Conservation (phyloP, 1,139 yeast genomes). For the Zygoascus meyerae region DNA sequence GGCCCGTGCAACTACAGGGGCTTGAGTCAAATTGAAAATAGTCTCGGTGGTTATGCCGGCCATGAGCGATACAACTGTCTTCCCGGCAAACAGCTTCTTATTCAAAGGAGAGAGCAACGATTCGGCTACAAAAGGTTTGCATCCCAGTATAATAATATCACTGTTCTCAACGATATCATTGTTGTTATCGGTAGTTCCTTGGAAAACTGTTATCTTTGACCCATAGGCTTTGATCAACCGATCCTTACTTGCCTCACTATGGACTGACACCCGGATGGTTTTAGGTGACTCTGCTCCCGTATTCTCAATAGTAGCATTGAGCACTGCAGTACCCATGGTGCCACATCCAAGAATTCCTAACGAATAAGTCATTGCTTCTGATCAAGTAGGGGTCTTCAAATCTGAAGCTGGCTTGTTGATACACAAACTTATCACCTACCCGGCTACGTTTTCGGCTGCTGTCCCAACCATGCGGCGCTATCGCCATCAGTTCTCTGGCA, state of each 20-base stretch:
- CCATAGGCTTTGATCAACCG: slow-evolving; percentile 43
- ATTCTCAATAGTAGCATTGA: slow-evolving; percentile 60
- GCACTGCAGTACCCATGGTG: slow-evolving; percentile 94
- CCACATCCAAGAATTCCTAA: slow-evolving; percentile 88
- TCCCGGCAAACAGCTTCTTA: slow-evolving; percentile 44
- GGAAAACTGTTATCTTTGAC: slow-evolving; percentile 48
- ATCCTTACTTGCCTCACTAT: slow-evolving; percentile 46
- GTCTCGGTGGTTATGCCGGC: slow-evolving; percentile 89
- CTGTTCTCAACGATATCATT: slow-evolving; percentile 55
- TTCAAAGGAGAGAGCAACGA: slow-evolving; percentile 43
- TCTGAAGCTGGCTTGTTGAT: too few species aligned
- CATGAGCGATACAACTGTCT: slow-evolving; percentile 71
- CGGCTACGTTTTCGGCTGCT: too few species aligned
- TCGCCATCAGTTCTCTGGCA: too few species aligned
- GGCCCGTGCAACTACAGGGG: slow-evolving; percentile 61
- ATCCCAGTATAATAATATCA: slow-evolving; percentile 70
- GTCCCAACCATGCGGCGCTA: too few species aligned
- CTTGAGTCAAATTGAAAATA: slow-evolving; percentile 40
- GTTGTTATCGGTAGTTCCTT: slow-evolving; percentile 41
- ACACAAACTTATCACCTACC: too few species aligned
- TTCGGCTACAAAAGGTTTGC: slow-evolving; percentile 77
- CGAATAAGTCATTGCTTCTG: slow-evolving; percentile 42
- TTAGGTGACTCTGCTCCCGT: slow-evolving; percentile 45
- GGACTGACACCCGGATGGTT: slow-evolving; percentile 56
- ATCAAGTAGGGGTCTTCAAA: too few species aligned